phyloP scores from a whole-genome alignment of 495 filamentous ascomycete genomes.

The Neurospora sp. region DNA sequence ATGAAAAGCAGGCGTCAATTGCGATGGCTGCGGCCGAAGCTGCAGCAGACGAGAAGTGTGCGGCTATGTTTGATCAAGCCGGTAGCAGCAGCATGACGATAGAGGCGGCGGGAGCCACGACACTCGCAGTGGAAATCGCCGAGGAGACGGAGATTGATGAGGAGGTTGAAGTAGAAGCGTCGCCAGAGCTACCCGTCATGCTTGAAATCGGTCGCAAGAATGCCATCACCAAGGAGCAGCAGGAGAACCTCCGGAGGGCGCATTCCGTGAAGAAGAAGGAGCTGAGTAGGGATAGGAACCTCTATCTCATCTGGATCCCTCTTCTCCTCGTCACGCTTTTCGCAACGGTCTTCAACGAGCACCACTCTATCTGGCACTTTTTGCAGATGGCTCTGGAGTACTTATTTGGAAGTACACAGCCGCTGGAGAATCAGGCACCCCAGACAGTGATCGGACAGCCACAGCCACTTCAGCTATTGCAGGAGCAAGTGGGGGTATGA shows the following conservation, averaged over 20 bases:
- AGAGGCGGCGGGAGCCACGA: not conserved
- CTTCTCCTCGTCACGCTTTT: conserved; percentile 15
- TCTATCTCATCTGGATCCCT: conserved; percentile 67
- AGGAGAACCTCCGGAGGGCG: conserved; percentile 58
- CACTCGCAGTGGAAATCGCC: not conserved
- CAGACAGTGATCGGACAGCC: not conserved
- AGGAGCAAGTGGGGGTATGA: not conserved
- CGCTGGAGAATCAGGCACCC: not conserved
- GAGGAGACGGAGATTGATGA: conserved; percentile 4
- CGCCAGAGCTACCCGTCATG: conserved; percentile 26
- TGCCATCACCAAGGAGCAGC: conserved; percentile 58
- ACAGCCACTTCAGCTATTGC: not conserved
- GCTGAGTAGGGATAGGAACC: conserved; percentile 62
- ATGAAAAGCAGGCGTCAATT: conserved; percentile 53
- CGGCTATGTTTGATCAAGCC: conserved; percentile 43
- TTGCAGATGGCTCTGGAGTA: not conserved
- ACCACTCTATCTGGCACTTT: not conserved
- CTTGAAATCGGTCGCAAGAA: conserved; percentile 43
- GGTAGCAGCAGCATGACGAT: conserved; percentile 18
- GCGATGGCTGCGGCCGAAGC: conserved; percentile 54
- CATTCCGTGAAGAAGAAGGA: conserved; percentile 68
- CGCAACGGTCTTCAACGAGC: conserved; percentile 13
- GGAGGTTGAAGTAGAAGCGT: conserved; percentile 10
- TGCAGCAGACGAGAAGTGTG: conserved; percentile 58
- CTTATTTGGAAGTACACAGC: not conserved